Percentiles rank a stretch among this genome's conserved stretches.
These are phyloP conservation scores for Inonotus obliquus DNA, from an alignment of 1,284 basidiomycete species.

Conservation along the genomic window DNA sequence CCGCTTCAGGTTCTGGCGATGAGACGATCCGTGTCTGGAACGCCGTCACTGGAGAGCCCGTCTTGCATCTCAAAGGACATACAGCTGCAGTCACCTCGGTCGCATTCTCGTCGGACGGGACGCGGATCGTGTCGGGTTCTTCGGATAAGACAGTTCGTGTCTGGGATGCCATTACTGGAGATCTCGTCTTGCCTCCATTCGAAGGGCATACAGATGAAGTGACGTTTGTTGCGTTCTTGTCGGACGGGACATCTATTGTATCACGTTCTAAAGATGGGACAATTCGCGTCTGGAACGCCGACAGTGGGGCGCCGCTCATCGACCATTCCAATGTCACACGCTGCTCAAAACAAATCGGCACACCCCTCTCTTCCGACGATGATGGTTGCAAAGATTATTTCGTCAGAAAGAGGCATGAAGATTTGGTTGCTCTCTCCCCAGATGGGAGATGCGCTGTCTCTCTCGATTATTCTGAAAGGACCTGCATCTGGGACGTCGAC, in stretches of 20 bases:
- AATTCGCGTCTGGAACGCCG: constrained; percentile 3
- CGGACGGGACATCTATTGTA: not conserved
- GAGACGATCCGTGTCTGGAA: constrained; percentile 91
- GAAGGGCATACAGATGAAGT: not conserved
- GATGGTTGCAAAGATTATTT: too few species aligned
- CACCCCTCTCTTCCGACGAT: too few species aligned
- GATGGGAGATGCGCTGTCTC: not conserved
- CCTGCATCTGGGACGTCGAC: constrained; percentile 9
- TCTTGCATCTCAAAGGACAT: constrained; percentile 64
- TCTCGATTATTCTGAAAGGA: not conserved
- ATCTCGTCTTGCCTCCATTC: not conserved
- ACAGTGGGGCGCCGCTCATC: not conserved
- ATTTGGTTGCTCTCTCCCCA: not conserved
- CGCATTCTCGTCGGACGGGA: not conserved
- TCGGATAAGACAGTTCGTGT: not conserved
- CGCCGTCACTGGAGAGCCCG: constrained; percentile 62
- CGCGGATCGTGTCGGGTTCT: not conserved
- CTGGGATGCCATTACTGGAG: not conserved
- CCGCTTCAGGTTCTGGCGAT: constrained; percentile 59
- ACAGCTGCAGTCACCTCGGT: constrained; percentile 54
- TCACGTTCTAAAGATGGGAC: constrained; percentile 4
- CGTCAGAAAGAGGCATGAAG: too few species aligned
- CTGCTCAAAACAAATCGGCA: too few species aligned
- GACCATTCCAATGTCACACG: not conserved
- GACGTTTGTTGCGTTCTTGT: constrained; percentile 1